A percentile compares a stretch with the other conserved stretches of the same genome.
Evolutionary conservation across 2,329 filamentous ascomycete genomes (phyloP).

Genomic region (Talaromyces albobiverticillius): DNA sequence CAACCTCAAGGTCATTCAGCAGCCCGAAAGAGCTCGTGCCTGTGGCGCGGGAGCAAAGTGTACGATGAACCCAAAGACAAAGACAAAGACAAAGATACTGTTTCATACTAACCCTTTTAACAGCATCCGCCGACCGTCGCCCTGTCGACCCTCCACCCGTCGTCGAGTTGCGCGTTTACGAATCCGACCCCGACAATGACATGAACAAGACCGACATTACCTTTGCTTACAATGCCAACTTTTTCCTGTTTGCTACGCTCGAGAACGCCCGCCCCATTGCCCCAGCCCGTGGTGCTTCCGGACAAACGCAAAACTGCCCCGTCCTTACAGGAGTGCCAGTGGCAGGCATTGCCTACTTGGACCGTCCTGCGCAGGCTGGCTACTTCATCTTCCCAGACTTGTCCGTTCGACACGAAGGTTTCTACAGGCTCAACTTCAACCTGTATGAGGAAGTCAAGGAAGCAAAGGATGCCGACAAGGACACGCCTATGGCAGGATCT

Average conservation of each 20-base stretch:
- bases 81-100: slow-evolving; percentile 2
- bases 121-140: slow-evolving; percentile 80
- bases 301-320: slow-evolving; percentile 65
- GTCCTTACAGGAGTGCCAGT: slow-evolving; percentile 93
- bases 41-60: slow-evolving; percentile 95
- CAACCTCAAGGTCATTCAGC: slow-evolving; percentile 80
- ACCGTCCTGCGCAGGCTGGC: slow-evolving; percentile 73
- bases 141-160: slow-evolving; percentile 95
- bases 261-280: slow-evolving; percentile 82
- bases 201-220: slow-evolving; percentile 69
- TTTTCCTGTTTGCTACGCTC: slow-evolving; percentile 92
- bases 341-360: slow-evolving; percentile 92
- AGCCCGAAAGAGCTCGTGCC: slow-evolving; percentile 88
- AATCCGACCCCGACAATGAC: slow-evolving; percentile 56
- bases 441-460: slow-evolving; percentile 93
- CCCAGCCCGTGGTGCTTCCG: slow-evolving; percentile 71
- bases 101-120: too few relatives aligned
- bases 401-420: slow-evolving; percentile 91
- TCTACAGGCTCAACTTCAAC: slow-evolving; percentile 87
- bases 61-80: slow-evolving; percentile 45
- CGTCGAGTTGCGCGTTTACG: slow-evolving; percentile 82
- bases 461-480: slow-evolving; percentile 69
- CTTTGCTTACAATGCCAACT: slow-evolving; percentile 91
- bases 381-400: slow-evolving; percentile 98
- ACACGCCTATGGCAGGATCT: slow-evolving; percentile 42